Evolutionary conservation across 768 basidiomycete genomes (phyloP).

Genomic region (Suillus sp.): DNA sequence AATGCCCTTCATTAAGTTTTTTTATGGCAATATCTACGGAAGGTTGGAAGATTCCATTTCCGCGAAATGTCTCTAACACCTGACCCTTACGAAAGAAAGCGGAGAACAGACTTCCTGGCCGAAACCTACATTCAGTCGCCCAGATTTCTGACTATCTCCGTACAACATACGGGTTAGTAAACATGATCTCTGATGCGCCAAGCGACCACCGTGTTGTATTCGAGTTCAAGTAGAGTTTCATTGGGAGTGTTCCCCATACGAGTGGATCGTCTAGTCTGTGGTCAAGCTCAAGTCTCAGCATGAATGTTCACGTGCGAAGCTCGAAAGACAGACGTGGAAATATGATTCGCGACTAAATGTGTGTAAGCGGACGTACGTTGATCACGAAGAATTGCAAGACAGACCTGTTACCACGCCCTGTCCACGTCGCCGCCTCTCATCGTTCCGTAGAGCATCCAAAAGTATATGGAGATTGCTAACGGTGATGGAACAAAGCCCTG

Average conservation of each 20-base stretch:
- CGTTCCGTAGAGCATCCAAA: constrained; percentile 56
- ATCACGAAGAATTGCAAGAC: constrained; percentile 25
- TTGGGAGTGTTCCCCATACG: constrained; percentile 85
- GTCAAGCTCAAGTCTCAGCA: constrained; percentile 14
- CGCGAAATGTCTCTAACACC: constrained; percentile 89
- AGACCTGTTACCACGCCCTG: constrained; percentile 76
- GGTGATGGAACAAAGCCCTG: constrained; percentile 65
- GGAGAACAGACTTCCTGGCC: constrained; percentile 68
- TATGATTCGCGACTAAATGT: constrained; percentile 82
- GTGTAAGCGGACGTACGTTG: constrained; percentile 10
- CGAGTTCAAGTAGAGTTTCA: constrained; percentile 57
- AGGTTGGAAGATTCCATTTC: constrained; percentile 85
- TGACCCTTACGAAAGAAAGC: constrained; percentile 88
- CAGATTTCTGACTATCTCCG: constrained; percentile 5
- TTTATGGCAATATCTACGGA: constrained; percentile 84
- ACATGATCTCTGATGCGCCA: constrained; percentile 92
- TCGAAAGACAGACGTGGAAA: constrained; percentile 71
- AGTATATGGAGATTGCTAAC: constrained; percentile 73
- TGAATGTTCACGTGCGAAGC: not conserved
- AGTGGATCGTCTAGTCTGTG: constrained; percentile 79
- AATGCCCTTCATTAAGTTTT: constrained; percentile 78
- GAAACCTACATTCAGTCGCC: constrained; percentile 20
- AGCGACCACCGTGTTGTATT: constrained; percentile 84
- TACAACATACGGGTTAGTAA: constrained; percentile 79
- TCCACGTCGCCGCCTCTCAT: constrained; percentile 43